phyloP scores from a whole-genome alignment of 1,284 basidiomycete genomes.

The Fomes fomentarius region DNA sequence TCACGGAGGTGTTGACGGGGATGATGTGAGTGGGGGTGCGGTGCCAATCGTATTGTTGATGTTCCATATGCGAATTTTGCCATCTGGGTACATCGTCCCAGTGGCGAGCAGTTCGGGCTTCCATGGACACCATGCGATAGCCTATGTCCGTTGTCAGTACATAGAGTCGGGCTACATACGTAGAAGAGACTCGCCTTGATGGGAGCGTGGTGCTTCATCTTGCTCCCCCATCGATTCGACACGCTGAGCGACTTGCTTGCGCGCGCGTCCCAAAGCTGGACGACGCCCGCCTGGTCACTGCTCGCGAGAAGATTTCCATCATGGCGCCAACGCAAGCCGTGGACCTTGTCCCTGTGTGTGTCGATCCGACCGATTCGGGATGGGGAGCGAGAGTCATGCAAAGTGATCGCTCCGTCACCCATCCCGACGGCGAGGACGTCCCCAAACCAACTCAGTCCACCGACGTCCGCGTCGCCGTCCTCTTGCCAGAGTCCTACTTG shows the following conservation, averaged over 20 bases:
- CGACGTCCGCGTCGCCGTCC: constrained; percentile 37
- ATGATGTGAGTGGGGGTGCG: constrained; percentile 55
- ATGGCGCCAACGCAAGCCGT: constrained; percentile 48
- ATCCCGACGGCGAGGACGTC: constrained; percentile 44
- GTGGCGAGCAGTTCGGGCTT: constrained; percentile 70
- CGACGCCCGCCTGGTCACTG: constrained; percentile 44
- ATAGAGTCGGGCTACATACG: background rate
- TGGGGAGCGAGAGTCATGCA: constrained; percentile 42
- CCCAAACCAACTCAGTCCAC: constrained; percentile 47
- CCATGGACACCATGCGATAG: constrained; percentile 79
- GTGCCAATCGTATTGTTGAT: constrained; percentile 41
- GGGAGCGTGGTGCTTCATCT: constrained; percentile 54
- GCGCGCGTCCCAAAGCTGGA: constrained; percentile 50
- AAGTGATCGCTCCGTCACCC: constrained; percentile 40
- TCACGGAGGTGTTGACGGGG: constrained; percentile 60
- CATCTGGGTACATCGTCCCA: constrained; percentile 68
- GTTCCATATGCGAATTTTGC: constrained; percentile 66
- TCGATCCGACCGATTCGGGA: constrained; percentile 33
- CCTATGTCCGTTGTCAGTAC: constrained; percentile 38
- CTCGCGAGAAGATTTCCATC: constrained; percentile 47
- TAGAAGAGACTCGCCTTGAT: constrained; percentile 53
- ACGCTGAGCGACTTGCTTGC: constrained; percentile 37
- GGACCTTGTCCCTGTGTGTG: constrained; percentile 44
- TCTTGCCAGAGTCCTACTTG: constrained; percentile 40
- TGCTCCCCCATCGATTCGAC: constrained; percentile 38